Base-by-base conservation (phyloP, 2,329 filamentous ascomycete species). In the Aureobasidium sp. region DNA sequence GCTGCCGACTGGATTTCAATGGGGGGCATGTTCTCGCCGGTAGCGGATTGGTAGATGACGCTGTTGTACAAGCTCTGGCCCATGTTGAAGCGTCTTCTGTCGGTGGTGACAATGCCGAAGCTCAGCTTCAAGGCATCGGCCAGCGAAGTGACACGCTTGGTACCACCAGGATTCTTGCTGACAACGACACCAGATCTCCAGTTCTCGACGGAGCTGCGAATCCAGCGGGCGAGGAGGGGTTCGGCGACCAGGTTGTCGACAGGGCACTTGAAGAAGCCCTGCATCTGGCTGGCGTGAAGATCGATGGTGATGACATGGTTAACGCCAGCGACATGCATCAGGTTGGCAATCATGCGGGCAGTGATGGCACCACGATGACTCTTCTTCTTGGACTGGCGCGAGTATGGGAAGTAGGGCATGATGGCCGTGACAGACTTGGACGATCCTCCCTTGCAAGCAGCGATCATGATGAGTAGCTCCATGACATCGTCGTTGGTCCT, bases 391-490 rank as follows among this genome's bases (percentile, higher is more conserved):
- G 93, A 97, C 76, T 99, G 94, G 65, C 94, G 90, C 68, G 91
- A 97, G 79, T 99, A 99, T n/a, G 94, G 94, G 72, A 97, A 99
- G 77, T 97, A 97, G 13, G 90, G 90, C 70, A 94, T 84, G 66
- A 94, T 90, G 67, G 90, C 90, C 92, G 93, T 97, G 73, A 97
- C 89, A 71, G 94, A 96, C 79, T 92, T 96, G 65, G 94, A 90
- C 60, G 94, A 97, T 67, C 93, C 94, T 71, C 94, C 92, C 77
- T 97, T 97, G 83, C 94, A 99, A 68, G 94, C 94, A 67, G 90
- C 94, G 70, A 97, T 97, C 90, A 99, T 96, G 76, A 99, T 97
- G 72, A 99, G 84, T 72, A 99, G 83, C 81, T 99, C 94, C 91
- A 99, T 97, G 73, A 99, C 91, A 71, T 91, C 95, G 78, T 99